Conservation (phyloP, 2,329 filamentous ascomycete genomes). For the Colletotrichum neosansevieriae region DNA sequence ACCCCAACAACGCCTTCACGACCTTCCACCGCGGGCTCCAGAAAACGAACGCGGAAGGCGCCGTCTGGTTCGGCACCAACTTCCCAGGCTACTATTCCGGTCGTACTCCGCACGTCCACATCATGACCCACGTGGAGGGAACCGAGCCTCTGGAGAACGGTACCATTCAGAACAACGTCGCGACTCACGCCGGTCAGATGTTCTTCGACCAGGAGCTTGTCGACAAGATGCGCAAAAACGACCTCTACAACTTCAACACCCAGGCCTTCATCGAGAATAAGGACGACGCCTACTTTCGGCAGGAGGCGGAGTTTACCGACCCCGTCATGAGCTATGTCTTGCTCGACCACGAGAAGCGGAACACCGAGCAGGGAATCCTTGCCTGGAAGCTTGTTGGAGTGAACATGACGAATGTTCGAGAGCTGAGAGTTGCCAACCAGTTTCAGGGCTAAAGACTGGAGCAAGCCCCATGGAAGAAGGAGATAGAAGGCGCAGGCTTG, state of each 20-base stretch:
- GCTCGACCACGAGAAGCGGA: slow-evolving; percentile 58
- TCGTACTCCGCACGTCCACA: slow-evolving; percentile 50
- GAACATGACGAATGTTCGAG: slow-evolving; percentile 47
- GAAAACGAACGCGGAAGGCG: slow-evolving; percentile 41
- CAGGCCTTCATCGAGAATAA: slow-evolving; percentile 62
- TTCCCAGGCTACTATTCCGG: slow-evolving; percentile 59
- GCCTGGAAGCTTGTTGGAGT: slow-evolving; percentile 55
- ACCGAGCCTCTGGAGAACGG: slow-evolving; percentile 39
- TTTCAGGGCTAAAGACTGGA: neutral
- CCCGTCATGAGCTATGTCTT: slow-evolving; percentile 69
- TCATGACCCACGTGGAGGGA: slow-evolving; percentile 53
- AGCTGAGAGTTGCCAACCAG: slow-evolving; percentile 16
- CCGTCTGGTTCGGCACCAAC: slow-evolving; percentile 55
- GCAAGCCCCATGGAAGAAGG: no score
- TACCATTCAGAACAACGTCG: slow-evolving; percentile 41
- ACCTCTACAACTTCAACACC: slow-evolving; percentile 51
- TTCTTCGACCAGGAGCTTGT: slow-evolving; percentile 29
- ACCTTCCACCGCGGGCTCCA: slow-evolving; percentile 26
- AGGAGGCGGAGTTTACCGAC: slow-evolving; percentile 63
- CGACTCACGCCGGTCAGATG: slow-evolving; percentile 46
- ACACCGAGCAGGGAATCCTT: slow-evolving; percentile 62
- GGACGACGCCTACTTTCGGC: slow-evolving; percentile 64
- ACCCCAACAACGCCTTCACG: slow-evolving; percentile 12
- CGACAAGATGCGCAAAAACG: slow-evolving; percentile 55
- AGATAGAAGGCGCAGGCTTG: no score